Evolutionary conservation across 2,329 filamentous ascomycete species (phyloP), one percentile per base, ranked within the genome.

Genomic region (Purpureocillium takamizusanense): DNA sequence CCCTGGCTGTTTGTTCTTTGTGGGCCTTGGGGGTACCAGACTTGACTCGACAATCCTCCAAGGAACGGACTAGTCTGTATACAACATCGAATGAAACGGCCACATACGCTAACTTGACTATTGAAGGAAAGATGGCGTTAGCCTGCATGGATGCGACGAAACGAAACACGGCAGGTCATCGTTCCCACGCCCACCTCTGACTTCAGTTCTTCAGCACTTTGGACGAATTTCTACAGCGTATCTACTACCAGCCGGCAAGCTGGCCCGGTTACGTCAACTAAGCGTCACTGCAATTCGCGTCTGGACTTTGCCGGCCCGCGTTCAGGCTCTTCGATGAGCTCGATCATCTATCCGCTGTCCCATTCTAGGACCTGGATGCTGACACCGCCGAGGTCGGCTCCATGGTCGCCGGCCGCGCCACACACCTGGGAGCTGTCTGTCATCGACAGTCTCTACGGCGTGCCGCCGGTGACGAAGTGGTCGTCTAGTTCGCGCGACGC

Each of bases 381-480:
- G 45, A 44, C 21, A 10, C 21, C 21, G 21, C 21, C 9, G 48
- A 49, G 1, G 36, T 59, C 0, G 56, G 55, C 14, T 47, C 51
- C 7, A 57, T 59, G 52, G 45, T 41, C 1, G 37, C 53, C 7
- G 51, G 50, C 0, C 55, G n/a, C n/a, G n/a, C n/a, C n/a, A n/a
- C 54, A 0, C 59, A 63, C 3, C 46, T 67, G 1, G 65, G 66
- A 0, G 62, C 61, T 11, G 31, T 63, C 61, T 11, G 31, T 63
- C 0, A 44, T 67, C 9, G 65, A 63, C 1, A 51, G 51, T 1
- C 21, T 67, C 1, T 64, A 64, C 35, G 63, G 61, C 2, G 65
- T 64, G 0, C 51, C 55, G 1, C 36, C 67, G 2, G 54, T 0
- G 65, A 69, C 34, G 55, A 55, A 50, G 54, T 54, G 0, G 60